phyloP scores from a whole-genome alignment of 495 filamentous ascomycete species.

The Aspergillus incahuasiensis region DNA sequence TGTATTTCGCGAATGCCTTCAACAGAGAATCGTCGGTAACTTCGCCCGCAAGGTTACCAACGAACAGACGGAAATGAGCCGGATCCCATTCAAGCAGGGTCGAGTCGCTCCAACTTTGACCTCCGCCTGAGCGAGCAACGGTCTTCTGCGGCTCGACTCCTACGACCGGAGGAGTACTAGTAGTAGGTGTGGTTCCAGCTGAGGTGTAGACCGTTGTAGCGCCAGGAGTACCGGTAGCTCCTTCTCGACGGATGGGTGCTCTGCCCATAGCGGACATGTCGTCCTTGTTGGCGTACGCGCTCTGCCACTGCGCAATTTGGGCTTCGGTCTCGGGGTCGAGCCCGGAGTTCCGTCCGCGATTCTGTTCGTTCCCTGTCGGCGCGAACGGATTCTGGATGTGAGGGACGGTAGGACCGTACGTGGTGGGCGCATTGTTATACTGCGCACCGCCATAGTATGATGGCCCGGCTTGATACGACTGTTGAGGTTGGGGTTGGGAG shows the following conservation, averaged over 20 bases:
- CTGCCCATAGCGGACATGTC: constrained; percentile 30
- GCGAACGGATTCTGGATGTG: constrained; percentile 87
- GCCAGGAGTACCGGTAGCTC: constrained; percentile 4
- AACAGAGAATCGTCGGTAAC: constrained; percentile 92
- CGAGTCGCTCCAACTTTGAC: constrained; percentile 82
- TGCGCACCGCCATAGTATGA: constrained; percentile 49
- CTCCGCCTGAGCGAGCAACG: constrained; percentile 80
- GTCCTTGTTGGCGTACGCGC: constrained; percentile 70
- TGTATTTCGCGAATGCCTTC: constrained; percentile 88
- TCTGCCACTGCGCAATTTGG: constrained; percentile 95
- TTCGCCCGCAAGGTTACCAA: constrained; percentile 97
- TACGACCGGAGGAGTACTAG: constrained; percentile 9
- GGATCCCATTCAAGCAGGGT: constrained; percentile 94
- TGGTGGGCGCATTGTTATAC: constrained; percentile 38
- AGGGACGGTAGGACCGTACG: constrained; percentile 56
- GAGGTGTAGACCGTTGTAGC: constrained; percentile 45
- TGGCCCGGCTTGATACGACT: constrained; percentile 41
- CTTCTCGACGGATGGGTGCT: constrained; percentile 6
- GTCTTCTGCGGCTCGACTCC: constrained; percentile 50
- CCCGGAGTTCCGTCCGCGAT: constrained; percentile 36
- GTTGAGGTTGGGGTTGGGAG: constrained; percentile 29
- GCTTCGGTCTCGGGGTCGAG: constrained; percentile 84
- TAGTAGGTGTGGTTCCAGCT: constrained; percentile 29
- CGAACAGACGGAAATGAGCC: constrained; percentile 87
- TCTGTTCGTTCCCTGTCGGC: constrained; percentile 46